Base-by-base conservation (phyloP, 805 yeast species). In the Pichia californica region DNA sequence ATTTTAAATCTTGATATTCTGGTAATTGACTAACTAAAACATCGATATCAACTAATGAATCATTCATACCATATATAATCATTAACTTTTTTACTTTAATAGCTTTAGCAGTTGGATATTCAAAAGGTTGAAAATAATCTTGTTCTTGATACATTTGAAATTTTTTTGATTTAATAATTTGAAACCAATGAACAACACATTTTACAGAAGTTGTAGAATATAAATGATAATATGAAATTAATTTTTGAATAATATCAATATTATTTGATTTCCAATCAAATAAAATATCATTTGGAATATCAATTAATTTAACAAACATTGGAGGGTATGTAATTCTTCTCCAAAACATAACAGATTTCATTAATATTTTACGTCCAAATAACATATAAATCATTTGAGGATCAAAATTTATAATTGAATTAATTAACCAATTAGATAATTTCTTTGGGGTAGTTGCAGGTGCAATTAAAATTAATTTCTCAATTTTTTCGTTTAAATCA, bases 391-490 rank as follows among this genome's bases (percentile, higher is more conserved):
- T 69, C 35, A 88, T 63, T 34, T 77, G 69, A 3, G 98, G 97
- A 7, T 85, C 78, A 13, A 93, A 76, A 55, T 85, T 78, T 45
- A 86, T 76, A 33, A 91, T 70, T 1, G 88, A 73, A 56, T 86
- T 91, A 18, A 86, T 80, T 34, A 91, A 66, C 55, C 80, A 76
- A 49, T 89, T 85, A 49, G 81, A 79, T 33, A 91, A 69, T 6
- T 93, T 91, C 37, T 79, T 83, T 0, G 99, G 99, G 0, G 96
- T 85, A 69, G 94, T 83, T 1, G 98, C 98, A 0, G 98, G 98
- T 1, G 96, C 85, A 15, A 76, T 73, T 34, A 79, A 75, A 36
- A 76, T 66, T 33, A 76, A 62, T 48, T 64, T 63, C 27, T 69
- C 70, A 38, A 76, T 69, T 50, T 75, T 73, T 10, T 64, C 55